A percentile compares a stretch with the other conserved stretches of the same genome.
Evolutionary conservation across 2,329 filamentous ascomycete species (phyloP).

Genomic region (Exophiala sp.): DNA sequence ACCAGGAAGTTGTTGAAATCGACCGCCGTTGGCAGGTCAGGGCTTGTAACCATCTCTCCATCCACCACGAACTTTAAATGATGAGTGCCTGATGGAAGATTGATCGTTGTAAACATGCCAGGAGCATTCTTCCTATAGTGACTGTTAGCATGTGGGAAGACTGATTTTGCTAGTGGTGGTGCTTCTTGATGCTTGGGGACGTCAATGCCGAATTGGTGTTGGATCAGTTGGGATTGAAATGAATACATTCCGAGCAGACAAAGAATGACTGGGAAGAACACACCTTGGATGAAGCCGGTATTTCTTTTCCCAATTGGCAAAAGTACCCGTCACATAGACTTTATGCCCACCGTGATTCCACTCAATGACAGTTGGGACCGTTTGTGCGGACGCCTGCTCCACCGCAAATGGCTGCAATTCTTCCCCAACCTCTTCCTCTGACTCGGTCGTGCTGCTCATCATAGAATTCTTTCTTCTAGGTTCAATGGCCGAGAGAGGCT

Average conservation of each 20-base stretch:
- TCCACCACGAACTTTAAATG: conserved; percentile 96
- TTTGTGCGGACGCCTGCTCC: conserved; percentile 62
- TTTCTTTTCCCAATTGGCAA: conserved; percentile 96
- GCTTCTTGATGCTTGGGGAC: neutral
- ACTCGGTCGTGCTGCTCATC: conserved; percentile 56
- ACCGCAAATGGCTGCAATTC: conserved; percentile 64
- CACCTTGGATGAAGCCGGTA: conserved; percentile 82
- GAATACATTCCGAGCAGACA: conserved; percentile 12
- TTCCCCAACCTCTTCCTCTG: conserved; percentile 72
- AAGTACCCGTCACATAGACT: conserved; percentile 90
- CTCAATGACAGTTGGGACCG: conserved; percentile 79
- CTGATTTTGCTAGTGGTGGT: neutral
- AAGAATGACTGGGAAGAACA: conserved; percentile 41
- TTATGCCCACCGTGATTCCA: conserved; percentile 83
- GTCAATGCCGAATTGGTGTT: conserved; percentile 6
- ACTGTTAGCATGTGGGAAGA: conserved; percentile 28
- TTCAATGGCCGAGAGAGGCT: conserved; percentile 45
- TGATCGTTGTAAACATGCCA: conserved; percentile 71
- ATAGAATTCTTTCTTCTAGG: conserved; percentile 53
- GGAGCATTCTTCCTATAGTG: conserved; percentile 36
- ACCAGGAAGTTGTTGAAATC: conserved; percentile 97
- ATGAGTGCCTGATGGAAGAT: conserved; percentile 87
- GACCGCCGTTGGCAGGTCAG: conserved; percentile 85
- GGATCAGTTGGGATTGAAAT: conserved; percentile 2
- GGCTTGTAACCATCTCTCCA: conserved; percentile 85